These are phyloP conservation scores for Mercurialis annua DNA, from an alignment of 345 rosid genomes.

Conservation along the genomic window DNA sequence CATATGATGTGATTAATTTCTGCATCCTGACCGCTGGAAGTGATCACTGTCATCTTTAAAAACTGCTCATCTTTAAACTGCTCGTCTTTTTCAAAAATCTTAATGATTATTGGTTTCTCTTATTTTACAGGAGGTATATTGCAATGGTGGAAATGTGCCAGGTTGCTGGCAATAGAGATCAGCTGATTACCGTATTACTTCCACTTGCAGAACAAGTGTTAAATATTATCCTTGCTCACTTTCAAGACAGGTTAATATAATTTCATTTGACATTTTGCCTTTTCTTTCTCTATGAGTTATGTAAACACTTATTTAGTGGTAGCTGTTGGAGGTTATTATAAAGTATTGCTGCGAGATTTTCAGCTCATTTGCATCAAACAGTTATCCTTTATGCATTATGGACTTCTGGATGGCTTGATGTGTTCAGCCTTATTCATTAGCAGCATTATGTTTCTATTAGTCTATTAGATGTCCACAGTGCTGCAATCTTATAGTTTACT, in stretches of 20 bases:
- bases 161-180: slow-evolving; percentile 71
- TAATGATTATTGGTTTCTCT: slow-evolving; percentile 3
- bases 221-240: slow-evolving; percentile 72
- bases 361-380: not conserved
- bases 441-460: not conserved
- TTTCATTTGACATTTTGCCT: no score
- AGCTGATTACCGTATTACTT: slow-evolving; percentile 64
- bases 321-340: not conserved
- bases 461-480: no score
- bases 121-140: slow-evolving; percentile 70
- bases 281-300: not conserved
- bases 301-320: not conserved
- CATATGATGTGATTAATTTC: not conserved
- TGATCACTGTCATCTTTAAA: not conserved
- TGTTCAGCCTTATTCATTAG: not conserved
- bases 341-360: not conserved
- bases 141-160: slow-evolving; percentile 96
- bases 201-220: slow-evolving; percentile 73
- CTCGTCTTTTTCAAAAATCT: not conserved
- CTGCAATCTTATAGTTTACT: no score
- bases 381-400: not conserved
- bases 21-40: not conserved
- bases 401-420: not conserved
- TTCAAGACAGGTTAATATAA: slow-evolving; percentile 92
- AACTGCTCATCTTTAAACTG: not conserved